Base-by-base conservation (phyloP, 345 rosid genomes). In the Sonneratia alba region DNA sequence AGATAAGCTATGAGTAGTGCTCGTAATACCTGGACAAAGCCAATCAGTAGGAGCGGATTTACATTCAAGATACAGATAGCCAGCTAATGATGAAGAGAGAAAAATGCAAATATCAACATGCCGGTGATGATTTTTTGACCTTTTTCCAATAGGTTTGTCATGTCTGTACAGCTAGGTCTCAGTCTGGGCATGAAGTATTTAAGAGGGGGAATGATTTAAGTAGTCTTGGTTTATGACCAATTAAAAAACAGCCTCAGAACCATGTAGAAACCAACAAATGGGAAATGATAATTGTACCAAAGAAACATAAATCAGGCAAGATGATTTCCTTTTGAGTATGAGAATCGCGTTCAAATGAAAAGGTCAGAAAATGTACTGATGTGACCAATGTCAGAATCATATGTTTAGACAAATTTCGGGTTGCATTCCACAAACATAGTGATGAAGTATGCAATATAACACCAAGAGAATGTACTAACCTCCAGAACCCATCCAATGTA, bases 401-500 rank as follows among this genome's bases (percentile, higher is more conserved):
- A 53, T 19, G 7, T 21, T 53, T 53, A 53, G 24, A 62, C 66
- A 62, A 18, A 11, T 34, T 34, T 13, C 4, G 12, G 66, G 66
- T 3, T 34, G 64, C 59, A 9, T 6, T 59, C 7, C 12, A n/a
- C 9, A 32, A 38, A 70, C 67, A 22, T 11, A 37, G 43, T 42
- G 34, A 40, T 22, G 59, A 24, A 37, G 63, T 22, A 53, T 19
- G 59, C 7, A 34, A 62, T n/a, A 62, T 13, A 27, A 12, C 37
- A 32, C 64, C 15, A 59, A 2, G 21, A 36, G 67, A 4, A 22
- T n/a, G 19, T 66, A 83, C 86, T 36, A 75, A 93, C 97, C 97
- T 94, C 97, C 12, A 91, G 91, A 72, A 88, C 86, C 98, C 98
- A 94, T 76, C 96, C 93, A 8, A 94, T 87, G 75, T 91, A 91